Conservation (phyloP, 306 rosid genomes). For the Senna siamea region DNA sequence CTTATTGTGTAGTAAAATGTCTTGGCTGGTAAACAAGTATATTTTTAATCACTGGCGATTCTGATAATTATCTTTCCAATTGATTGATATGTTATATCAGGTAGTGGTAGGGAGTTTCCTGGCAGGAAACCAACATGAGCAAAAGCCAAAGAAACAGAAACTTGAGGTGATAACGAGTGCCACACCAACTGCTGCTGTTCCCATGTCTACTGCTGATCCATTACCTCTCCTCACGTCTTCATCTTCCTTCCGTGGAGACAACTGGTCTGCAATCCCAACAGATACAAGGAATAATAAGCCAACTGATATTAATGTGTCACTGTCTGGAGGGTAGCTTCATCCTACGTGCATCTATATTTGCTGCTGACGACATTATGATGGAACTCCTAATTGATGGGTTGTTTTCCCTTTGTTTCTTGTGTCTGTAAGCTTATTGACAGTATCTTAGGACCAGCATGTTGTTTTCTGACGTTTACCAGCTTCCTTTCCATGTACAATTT, state of each 20-base stretch:
- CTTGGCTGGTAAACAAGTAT: no score
- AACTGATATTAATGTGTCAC: constrained; percentile 14
- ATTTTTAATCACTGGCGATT: no score
- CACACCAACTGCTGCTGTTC: constrained; percentile 13
- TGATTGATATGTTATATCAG: background rate
- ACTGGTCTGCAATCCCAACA: constrained; percentile 1
- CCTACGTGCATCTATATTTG: no score
- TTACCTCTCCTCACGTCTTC: constrained; percentile 12
- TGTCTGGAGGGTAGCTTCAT: constrained; percentile 11
- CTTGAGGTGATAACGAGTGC: constrained; percentile 8
- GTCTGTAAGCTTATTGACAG: constrained; percentile 16
- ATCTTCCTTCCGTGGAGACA: constrained; percentile 13
- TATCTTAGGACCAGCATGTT: background rate
- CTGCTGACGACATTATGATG: constrained; percentile 1
- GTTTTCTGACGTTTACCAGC: constrained; percentile 1
- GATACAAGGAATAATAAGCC: constrained; percentile 14
- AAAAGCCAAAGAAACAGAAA: constrained; percentile 24
- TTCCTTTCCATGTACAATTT: constrained; percentile 14
- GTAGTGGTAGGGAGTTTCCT: constrained; percentile 28
- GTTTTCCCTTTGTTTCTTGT: constrained; percentile 12
- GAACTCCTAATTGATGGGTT: background rate
- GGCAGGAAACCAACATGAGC: constrained; percentile 27
- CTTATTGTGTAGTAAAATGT: no score
- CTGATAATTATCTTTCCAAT: background rate
- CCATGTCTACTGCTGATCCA: constrained; percentile 12